These are phyloP conservation scores for Metarhizium brunneum DNA, from an alignment of 2,329 filamentous ascomycete species.

Conservation along the genomic window DNA sequence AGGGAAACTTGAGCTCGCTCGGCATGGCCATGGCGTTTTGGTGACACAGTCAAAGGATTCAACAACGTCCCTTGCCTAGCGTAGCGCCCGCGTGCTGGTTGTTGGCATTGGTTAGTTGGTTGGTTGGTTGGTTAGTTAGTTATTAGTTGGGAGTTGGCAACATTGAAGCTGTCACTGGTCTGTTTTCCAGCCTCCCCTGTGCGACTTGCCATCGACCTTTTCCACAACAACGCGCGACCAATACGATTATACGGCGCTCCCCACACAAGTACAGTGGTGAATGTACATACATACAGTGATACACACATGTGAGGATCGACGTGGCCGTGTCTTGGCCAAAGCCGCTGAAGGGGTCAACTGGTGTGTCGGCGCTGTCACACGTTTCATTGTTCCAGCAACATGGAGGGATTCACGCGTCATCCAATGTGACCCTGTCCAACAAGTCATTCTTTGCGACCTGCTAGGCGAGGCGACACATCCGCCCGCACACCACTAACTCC, in stretches of 20 bases:
- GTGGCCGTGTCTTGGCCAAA: background rate
- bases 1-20: too few relatives aligned
- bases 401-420: conserved; percentile 1
- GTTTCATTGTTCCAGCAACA: background rate
- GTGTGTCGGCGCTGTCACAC: background rate
- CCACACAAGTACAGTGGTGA: background rate
- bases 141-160: too few relatives aligned
- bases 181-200: too few relatives aligned
- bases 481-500: background rate
- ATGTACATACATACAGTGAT: too few relatives aligned
- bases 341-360: background rate
- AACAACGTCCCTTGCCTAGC: too few relatives aligned
- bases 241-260: background rate
- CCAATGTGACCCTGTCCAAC: background rate
- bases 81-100: too few relatives aligned
- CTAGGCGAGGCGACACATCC: background rate
- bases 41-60: too few relatives aligned
- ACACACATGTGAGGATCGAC: background rate
- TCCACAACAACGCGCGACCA: background rate
- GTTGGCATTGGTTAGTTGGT: too few relatives aligned
- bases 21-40: too few relatives aligned
- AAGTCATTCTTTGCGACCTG: background rate
- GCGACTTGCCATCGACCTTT: too few relatives aligned
- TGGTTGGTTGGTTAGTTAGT: too few relatives aligned
- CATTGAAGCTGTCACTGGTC: too few relatives aligned